phyloP scores from a whole-genome alignment of 108 stramenopile species.

The Schizochytrium sp. region DNA sequence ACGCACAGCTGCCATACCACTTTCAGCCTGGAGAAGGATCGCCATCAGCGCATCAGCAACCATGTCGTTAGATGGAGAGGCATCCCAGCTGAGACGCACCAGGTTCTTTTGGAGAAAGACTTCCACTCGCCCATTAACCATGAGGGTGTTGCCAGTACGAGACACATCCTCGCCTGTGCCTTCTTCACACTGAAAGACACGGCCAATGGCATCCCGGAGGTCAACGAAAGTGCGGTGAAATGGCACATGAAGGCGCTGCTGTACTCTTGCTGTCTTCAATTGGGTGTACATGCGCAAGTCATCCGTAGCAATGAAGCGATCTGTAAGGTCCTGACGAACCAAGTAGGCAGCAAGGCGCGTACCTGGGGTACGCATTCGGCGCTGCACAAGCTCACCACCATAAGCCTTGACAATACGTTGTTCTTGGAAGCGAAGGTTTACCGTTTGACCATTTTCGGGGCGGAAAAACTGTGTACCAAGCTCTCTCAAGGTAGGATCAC shows the following conservation, averaged over 20 bases:
- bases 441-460: slow-evolving; percentile 60
- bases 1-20: slow-evolving; percentile 86
- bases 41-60: slow-evolving; percentile 91
- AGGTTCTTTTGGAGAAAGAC: slow-evolving; percentile 30
- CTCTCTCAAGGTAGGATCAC: slow-evolving; percentile 83
- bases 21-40: slow-evolving; percentile 89
- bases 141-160: too few relatives aligned
- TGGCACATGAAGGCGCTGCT: slow-evolving; percentile 87
- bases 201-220: slow-evolving; percentile 81
- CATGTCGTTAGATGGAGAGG: slow-evolving; percentile 88
- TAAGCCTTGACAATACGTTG: slow-evolving; percentile 78
- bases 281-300: slow-evolving; percentile 89
- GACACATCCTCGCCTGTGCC: background rate
- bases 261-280: slow-evolving; percentile 85
- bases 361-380: slow-evolving; percentile 77
- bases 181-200: slow-evolving; percentile 84
- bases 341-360: slow-evolving; percentile 83
- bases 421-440: slow-evolving; percentile 41
- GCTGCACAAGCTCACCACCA: slow-evolving; percentile 88
- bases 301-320: slow-evolving; percentile 85
- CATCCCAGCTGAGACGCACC: slow-evolving; percentile 83
- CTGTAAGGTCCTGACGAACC: slow-evolving; percentile 86
- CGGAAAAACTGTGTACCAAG: slow-evolving; percentile 55
- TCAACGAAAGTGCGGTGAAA: slow-evolving; percentile 83
- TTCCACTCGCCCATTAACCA: slow-evolving; percentile 58